These are phyloP conservation scores for Ilyonectria robusta DNA, from an alignment of 2,329 filamentous ascomycete species.

Conservation along the genomic window DNA sequence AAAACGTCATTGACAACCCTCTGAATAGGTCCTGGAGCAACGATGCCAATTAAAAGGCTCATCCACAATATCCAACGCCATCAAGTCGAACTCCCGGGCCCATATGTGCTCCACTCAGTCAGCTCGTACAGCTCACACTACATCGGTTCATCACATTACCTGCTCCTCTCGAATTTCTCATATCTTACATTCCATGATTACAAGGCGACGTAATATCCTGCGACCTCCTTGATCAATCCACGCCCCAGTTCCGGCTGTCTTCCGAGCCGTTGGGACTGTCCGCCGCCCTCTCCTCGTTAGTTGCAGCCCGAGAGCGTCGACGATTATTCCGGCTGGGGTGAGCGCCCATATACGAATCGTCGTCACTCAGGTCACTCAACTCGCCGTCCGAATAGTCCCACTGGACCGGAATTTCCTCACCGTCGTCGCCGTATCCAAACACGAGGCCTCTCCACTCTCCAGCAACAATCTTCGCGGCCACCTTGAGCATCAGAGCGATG, in stretches of 20 bases:
- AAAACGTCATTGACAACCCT: background rate
- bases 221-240: constrained; percentile 35
- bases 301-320: constrained; percentile 16
- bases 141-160: constrained; percentile 17
- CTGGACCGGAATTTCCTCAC: constrained; percentile 68
- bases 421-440: constrained; percentile 67
- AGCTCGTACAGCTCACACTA: constrained; percentile 18
- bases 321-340: constrained; percentile 32
- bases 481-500: constrained; percentile 83
- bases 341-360: constrained; percentile 57
- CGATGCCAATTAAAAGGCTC: constrained; percentile 26
- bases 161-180: background rate
- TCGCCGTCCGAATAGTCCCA: constrained; percentile 75
- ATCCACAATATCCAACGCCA: constrained; percentile 36
- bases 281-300: constrained; percentile 11
- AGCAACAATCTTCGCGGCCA: constrained; percentile 81
- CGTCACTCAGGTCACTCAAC: constrained; percentile 69
- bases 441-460: constrained; percentile 75
- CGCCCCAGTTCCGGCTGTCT: constrained; percentile 45
- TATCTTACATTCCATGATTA: constrained; percentile 20
- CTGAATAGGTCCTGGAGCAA: background rate
- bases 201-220: background rate
- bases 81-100: constrained; percentile 28
- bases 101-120: constrained; percentile 26
- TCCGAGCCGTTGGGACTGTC: constrained; percentile 41